These are phyloP conservation scores for Paraphoma sp. DNA, from an alignment of 2,329 filamentous ascomycete species.

Conservation along the genomic window DNA sequence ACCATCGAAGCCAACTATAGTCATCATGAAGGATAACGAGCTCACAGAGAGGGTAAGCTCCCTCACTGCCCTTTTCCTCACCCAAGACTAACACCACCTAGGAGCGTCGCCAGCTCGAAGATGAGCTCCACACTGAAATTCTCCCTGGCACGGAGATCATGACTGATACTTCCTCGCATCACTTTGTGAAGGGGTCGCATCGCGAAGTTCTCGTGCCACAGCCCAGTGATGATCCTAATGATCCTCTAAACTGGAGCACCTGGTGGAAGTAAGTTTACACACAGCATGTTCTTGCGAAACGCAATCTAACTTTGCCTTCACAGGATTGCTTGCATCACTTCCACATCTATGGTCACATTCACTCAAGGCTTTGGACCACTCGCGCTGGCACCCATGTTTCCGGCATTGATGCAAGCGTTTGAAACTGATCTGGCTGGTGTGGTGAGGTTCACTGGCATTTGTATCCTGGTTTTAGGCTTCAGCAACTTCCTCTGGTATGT, in stretches of 20 bases:
- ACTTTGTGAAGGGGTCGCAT: constrained; percentile 64
- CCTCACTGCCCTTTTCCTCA: neutral
- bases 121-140: constrained; percentile 61
- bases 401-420: constrained; percentile 63
- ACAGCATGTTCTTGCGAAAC: too few relatives aligned
- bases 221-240: constrained; percentile 57
- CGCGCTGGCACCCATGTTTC: constrained; percentile 66
- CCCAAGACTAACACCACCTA: constrained; percentile 18
- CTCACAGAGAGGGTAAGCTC: constrained; percentile 15
- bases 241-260: constrained; percentile 62
- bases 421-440: constrained; percentile 60
- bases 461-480: constrained; percentile 64
- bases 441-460: constrained; percentile 63
- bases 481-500: constrained; percentile 66
- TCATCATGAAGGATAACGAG: constrained; percentile 15
- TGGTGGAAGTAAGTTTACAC: constrained; percentile 49
- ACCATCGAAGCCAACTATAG: neutral
- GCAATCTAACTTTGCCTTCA: too few relatives aligned
- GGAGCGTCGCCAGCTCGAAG: constrained; percentile 56
- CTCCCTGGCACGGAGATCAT: constrained; percentile 67
- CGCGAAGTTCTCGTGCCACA: constrained; percentile 61
- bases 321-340: constrained; percentile 52
- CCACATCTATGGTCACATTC: constrained; percentile 58
- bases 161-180: constrained; percentile 66
- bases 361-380: constrained; percentile 63